Evolutionary conservation across 2,329 filamentous ascomycete genomes (phyloP).

Genomic region (Colletotrichum sp.): DNA sequence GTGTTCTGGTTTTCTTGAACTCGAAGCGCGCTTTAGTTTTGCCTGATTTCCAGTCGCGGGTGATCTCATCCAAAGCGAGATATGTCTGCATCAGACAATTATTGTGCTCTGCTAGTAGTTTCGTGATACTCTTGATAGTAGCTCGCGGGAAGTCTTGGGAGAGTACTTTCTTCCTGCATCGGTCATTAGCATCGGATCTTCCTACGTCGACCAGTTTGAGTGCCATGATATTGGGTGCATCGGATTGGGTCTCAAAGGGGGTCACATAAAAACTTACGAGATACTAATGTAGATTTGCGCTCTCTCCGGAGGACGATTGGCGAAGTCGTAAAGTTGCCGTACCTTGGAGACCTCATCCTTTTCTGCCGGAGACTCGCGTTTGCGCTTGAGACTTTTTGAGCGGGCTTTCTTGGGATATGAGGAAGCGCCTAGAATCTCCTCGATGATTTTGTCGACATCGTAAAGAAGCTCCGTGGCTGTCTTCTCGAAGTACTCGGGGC

Average conservation of each 20-base stretch:
- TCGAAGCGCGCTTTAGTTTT: constrained; percentile 23
- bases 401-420: constrained; percentile 41
- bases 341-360: constrained; percentile 21
- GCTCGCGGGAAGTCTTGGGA: constrained; percentile 38
- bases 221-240: not conserved
- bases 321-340: not conserved
- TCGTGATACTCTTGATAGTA: constrained; percentile 28
- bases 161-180: constrained; percentile 29
- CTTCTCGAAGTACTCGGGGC: constrained; percentile 37
- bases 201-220: not conserved
- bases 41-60: not conserved
- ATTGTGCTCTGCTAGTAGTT: constrained; percentile 24
- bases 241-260: not conserved
- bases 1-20: constrained; percentile 32
- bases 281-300: not conserved
- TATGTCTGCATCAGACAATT: constrained; percentile 39
- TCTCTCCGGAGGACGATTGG: not conserved
- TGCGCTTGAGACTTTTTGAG: constrained; percentile 42
- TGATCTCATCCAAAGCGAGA: constrained; percentile 31
- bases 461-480: constrained; percentile 31
- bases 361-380: constrained; percentile 33
- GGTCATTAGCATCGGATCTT: not conserved
- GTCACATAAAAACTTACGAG: constrained; percentile 3
- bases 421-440: constrained; percentile 43
- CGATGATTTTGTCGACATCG: constrained; percentile 35